Percentiles rank a stretch among this genome's conserved stretches.
Conservation (phyloP, 164 flowering plant genomes). For the Piper longum region DNA sequence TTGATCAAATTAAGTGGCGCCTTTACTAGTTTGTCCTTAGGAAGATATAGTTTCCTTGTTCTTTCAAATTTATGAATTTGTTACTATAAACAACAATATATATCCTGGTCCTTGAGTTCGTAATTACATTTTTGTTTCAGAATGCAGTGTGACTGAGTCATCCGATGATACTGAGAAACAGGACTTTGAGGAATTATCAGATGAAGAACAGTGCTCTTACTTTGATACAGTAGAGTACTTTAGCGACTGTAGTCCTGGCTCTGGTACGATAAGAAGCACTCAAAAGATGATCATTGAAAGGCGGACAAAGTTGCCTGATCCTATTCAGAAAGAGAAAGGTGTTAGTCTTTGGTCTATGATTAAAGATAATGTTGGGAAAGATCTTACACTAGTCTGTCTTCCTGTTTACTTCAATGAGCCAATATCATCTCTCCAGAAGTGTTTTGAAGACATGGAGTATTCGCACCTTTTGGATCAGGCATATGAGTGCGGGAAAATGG, state of each 20-base stretch:
- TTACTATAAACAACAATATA: not conserved
- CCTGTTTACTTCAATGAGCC: constrained; percentile 97
- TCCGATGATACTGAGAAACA: constrained; percentile 85
- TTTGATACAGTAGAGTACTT: constrained; percentile 61
- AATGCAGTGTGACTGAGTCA: constrained; percentile 79
- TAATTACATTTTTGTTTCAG: constrained; percentile 20
- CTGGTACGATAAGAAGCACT: constrained; percentile 8
- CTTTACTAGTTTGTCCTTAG: too few species aligned
- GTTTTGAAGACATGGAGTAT: constrained; percentile 85
- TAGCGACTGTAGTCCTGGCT: constrained; percentile 26
- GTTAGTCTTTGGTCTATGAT: constrained; percentile 94
- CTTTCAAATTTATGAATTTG: not conserved
- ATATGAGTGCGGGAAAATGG: constrained; percentile 62
- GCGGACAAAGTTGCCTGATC: constrained; percentile 65
- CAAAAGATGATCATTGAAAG: constrained; percentile 30
- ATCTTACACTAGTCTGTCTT: constrained; percentile 77
- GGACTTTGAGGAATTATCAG: constrained; percentile 67
- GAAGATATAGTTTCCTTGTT: not conserved
- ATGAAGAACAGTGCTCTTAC: constrained; percentile 58
- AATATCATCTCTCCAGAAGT: constrained; percentile 83
- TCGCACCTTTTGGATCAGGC: constrained; percentile 78
- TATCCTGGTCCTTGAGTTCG: not conserved
- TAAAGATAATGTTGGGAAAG: constrained; percentile 91
- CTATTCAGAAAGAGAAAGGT: constrained; percentile 80
- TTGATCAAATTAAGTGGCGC: too few species aligned